Base-by-base conservation (phyloP, 805 yeast species). In the Kodamaea sagamina region DNA sequence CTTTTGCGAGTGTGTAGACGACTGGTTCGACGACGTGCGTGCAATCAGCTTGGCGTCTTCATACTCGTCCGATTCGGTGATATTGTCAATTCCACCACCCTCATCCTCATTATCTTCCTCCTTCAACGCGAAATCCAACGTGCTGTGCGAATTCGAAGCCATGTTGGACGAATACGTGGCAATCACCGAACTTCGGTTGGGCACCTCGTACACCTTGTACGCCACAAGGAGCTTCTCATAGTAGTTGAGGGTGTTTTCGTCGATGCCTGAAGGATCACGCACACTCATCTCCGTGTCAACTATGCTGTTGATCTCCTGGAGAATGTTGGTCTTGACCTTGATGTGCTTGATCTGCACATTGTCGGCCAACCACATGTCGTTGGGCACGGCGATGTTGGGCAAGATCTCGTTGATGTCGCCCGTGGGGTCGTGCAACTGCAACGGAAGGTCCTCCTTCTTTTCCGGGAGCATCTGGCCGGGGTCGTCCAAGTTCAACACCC, bases 331-430 rank as follows among this genome's bases (percentile, higher is more conserved):
- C 47, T 71, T 71, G 31, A 65, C 52, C 39, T 58, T 62, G 39
- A 58, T 47, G 42, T 67, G 65, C 26, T 57, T 55, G 38, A 70
- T 55, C 11, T 45, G 43, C 7, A 68, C 54, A 8, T 62, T 64
- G 15, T 62, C 63, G 24, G 51, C 47, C 22, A 63, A 50, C 75
- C 75, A 71, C 16, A 67, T 46, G 46, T 70, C 73, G 16, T 43
- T 43, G 4, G 75, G 74, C 8, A 70, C 52, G 2, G 53, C 49
- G 2, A 70, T 52, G 28, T 58, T 63, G 18, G 70, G 68, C 27
- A 70, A 44, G 12, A 67, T 50, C 35, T 67, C 72, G 11, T 47
- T 44, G 8, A 50, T 44, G 1, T 29, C 13, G 26, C 17, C 12
- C 16, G 12, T 31, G 11, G 34, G 41, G 22, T 7, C 18, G 39